Evolutionary conservation across 176 grass and related monocot species (phyloP).

Genomic region (Typha latifolia): DNA sequence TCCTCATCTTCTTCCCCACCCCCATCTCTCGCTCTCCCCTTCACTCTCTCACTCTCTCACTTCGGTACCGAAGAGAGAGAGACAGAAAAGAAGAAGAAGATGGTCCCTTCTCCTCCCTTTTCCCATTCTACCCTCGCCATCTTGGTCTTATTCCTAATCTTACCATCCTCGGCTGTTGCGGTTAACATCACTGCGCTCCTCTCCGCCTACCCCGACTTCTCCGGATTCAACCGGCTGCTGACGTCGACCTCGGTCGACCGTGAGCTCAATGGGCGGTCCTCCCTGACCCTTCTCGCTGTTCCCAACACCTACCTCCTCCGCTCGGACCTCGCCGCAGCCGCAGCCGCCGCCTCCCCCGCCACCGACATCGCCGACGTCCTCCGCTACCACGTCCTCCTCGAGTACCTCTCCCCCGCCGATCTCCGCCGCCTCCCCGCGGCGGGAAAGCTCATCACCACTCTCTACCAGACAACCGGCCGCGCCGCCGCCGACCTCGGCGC

Average conservation of each 20-base stretch:
- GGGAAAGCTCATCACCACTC: constrained; percentile 83
- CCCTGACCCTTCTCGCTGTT: constrained; percentile 75
- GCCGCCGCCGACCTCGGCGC: constrained; percentile 70
- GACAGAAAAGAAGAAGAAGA: constrained; percentile 16
- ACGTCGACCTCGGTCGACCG: constrained; percentile 40
- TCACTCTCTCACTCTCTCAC: constrained; percentile 15
- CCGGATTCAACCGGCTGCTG: constrained; percentile 60
- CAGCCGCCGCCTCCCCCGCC: constrained; percentile 48
- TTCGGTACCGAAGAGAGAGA: constrained; percentile 1
- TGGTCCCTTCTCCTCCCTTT: constrained; percentile 9
- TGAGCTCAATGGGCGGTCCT: constrained; percentile 58
- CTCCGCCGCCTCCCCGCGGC: constrained; percentile 39
- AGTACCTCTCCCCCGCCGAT: constrained; percentile 78
- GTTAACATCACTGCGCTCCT: constrained; percentile 75
- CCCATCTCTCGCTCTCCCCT: not conserved
- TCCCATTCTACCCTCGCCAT: constrained; percentile 18
- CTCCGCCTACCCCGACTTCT: constrained; percentile 43
- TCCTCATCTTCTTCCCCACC: constrained; percentile 2
- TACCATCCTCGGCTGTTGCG: constrained; percentile 23
- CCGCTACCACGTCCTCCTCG: constrained; percentile 86
- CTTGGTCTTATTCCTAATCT: constrained; percentile 9
- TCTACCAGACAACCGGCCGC: constrained; percentile 93
- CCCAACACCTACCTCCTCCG: constrained; percentile 57
- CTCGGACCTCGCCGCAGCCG: constrained; percentile 24
- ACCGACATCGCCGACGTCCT: constrained; percentile 84